phyloP scores from a whole-genome alignment of 169 alveolate species.

The Prorocentrum cordatum region DNA sequence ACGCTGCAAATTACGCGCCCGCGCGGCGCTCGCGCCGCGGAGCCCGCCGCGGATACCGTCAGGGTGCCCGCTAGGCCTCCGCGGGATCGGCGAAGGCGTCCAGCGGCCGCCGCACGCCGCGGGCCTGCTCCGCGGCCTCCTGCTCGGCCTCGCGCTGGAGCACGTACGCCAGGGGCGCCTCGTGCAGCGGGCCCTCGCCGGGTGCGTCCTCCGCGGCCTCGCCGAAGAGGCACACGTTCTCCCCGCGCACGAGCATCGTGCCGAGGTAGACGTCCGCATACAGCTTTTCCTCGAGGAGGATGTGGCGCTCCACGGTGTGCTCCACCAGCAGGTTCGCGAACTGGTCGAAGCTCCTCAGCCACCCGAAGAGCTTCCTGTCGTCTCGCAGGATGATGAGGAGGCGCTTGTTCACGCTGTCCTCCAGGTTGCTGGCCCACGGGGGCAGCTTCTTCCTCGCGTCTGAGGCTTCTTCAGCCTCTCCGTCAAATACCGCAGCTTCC shows the following conservation, averaged over 20 bases:
- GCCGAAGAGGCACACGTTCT: conserved; percentile 66
- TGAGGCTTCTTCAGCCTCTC: too few species aligned
- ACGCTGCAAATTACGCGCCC: too few species aligned
- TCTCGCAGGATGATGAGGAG: conserved; percentile 50
- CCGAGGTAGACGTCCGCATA: conserved; percentile 58
- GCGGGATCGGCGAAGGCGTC: too few species aligned
- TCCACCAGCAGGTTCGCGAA: conserved; percentile 31
- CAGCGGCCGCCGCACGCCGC: too few species aligned
- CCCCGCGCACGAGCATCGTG: conserved; percentile 53
- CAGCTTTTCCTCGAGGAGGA: conserved; percentile 28
- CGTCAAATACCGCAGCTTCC: too few species aligned
- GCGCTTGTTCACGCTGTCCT: conserved; percentile 33
- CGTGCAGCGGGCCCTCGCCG: background rate
- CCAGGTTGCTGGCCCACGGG: conserved; percentile 60
- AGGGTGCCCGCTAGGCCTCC: too few species aligned
- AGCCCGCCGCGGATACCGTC: too few species aligned
- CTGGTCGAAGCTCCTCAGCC: conserved; percentile 61
- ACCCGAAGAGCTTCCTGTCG: conserved; percentile 31
- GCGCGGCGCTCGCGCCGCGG: too few species aligned
- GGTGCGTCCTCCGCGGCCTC: background rate
- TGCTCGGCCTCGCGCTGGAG: conserved; percentile 10
- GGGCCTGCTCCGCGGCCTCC: background rate
- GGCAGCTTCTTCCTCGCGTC: too few species aligned
- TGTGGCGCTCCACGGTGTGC: conserved; percentile 61
- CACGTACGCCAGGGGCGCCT: conserved; percentile 14